Evolutionary conservation across 257 asterid genomes (phyloP).

Genomic region (Parsonsia alboflavescens): DNA sequence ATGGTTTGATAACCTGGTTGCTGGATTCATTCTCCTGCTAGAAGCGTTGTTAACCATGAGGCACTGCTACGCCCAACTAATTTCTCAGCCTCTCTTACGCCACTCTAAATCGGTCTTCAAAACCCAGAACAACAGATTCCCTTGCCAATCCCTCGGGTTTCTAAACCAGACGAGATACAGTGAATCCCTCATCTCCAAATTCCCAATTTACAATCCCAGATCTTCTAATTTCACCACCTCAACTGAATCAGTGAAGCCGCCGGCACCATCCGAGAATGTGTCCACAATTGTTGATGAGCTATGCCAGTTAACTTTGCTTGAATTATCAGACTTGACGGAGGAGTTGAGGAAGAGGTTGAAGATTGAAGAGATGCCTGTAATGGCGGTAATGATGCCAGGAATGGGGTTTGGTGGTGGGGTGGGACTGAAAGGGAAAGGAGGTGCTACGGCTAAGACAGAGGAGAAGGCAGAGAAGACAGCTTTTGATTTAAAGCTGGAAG

Average conservation of each 20-base stretch:
- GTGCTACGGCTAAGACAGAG: constrained; percentile 45
- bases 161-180: constrained; percentile 1
- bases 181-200: constrained; percentile 18
- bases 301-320: constrained; percentile 58
- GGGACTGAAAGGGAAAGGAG: constrained; percentile 47
- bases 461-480: constrained; percentile 77
- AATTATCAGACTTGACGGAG: constrained; percentile 64
- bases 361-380: constrained; percentile 72
- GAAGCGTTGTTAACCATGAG: constrained; percentile 32
- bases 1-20: constrained; percentile 13
- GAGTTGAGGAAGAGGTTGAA: constrained; percentile 54
- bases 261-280: constrained; percentile 40
- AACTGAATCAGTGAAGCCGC: constrained; percentile 37
- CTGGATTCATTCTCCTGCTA: too few relatives aligned
- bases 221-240: constrained; percentile 36
- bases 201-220: constrained; percentile 22
- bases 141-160: neutral
- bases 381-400: constrained; percentile 86
- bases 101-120: constrained; percentile 22
- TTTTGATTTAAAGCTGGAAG: constrained; percentile 88
- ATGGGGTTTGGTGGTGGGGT: constrained; percentile 56
- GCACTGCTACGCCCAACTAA: constrained; percentile 29
- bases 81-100: constrained; percentile 40
- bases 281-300: constrained; percentile 56
- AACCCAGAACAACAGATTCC: constrained; percentile 10